These are phyloP conservation scores for Rhododendron griersonianum DNA, from an alignment of 148 eudicot genomes.

Conservation along the genomic window DNA sequence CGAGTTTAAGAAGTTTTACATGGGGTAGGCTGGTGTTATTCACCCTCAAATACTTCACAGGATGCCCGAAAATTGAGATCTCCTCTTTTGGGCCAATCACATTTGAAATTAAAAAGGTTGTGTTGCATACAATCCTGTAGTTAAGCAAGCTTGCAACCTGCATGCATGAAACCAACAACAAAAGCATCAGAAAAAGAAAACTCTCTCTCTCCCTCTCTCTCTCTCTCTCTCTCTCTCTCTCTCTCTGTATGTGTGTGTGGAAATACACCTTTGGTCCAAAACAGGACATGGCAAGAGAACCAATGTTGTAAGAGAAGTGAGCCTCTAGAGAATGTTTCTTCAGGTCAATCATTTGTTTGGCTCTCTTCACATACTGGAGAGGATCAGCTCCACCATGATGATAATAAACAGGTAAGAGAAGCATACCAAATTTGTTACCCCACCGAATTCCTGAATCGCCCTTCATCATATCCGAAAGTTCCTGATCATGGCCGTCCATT, in stretches of 20 bases:
- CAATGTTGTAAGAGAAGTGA: slow-evolving; percentile 38
- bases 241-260: neutral
- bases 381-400: slow-evolving; percentile 36
- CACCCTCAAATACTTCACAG: slow-evolving; percentile 38
- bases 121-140: slow-evolving; percentile 41
- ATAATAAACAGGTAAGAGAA: slow-evolving; percentile 50
- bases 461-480: slow-evolving; percentile 27
- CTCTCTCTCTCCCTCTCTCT: neutral
- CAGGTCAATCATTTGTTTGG: slow-evolving; percentile 53
- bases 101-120: slow-evolving; percentile 53
- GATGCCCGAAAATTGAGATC: slow-evolving; percentile 44
- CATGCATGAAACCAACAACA: slow-evolving; percentile 1
- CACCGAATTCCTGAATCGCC: slow-evolving; percentile 26
- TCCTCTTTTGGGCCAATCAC: slow-evolving; percentile 51
- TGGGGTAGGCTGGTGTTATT: slow-evolving; percentile 43
- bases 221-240: no score
- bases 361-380: slow-evolving; percentile 39
- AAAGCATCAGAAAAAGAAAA: neutral
- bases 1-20: slow-evolving; percentile 24
- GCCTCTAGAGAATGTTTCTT: slow-evolving; percentile 61
- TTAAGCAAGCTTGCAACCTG: slow-evolving; percentile 39
- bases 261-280: slow-evolving; percentile 54
- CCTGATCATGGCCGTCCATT: slow-evolving; percentile 18
- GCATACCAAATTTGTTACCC: slow-evolving; percentile 60
- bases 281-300: slow-evolving; percentile 35